A percentile compares a stretch with the other conserved stretches of the same genome.
These are phyloP conservation scores for Linum tenue DNA, from an alignment of 345 rosid genomes.

Conservation along the genomic window DNA sequence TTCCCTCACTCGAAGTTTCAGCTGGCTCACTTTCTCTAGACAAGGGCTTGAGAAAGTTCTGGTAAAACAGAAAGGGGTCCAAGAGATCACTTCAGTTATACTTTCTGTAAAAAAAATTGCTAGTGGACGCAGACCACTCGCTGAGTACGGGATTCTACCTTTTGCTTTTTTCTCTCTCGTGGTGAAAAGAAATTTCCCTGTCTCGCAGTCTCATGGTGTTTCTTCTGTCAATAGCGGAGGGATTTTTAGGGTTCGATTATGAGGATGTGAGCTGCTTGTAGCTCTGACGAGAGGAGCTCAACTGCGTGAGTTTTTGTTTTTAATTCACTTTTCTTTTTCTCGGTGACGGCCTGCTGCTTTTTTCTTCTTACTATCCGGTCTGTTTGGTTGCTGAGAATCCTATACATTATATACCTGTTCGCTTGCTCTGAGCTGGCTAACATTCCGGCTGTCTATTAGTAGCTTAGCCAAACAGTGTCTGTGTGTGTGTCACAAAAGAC, in stretches of 20 bases:
- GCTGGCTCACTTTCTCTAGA: neutral
- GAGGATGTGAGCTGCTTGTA: neutral
- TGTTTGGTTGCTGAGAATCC: constrained; percentile 18
- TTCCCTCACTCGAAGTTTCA: neutral
- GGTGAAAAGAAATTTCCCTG: neutral
- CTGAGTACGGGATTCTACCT: neutral
- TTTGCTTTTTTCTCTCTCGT: neutral
- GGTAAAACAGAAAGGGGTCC: neutral
- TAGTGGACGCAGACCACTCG: neutral
- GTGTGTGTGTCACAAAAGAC: neutral
- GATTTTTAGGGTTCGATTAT: neutral
- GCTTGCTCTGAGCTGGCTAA: neutral
- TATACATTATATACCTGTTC: neutral
- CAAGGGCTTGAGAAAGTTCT: neutral
- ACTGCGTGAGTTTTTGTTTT: neutral
- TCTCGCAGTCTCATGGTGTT: neutral
- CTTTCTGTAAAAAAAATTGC: neutral
- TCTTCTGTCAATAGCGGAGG: neutral
- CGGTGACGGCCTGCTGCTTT: too few relatives aligned
- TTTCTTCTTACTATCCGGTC: neutral
- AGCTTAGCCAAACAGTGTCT: neutral
- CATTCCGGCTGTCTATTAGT: neutral
- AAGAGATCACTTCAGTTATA: neutral
- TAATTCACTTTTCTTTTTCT: too few relatives aligned
- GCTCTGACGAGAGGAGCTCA: neutral